These are phyloP conservation scores for Collybia sp. DNA, from an alignment of 768 basidiomycete species.

Conservation along the genomic window DNA sequence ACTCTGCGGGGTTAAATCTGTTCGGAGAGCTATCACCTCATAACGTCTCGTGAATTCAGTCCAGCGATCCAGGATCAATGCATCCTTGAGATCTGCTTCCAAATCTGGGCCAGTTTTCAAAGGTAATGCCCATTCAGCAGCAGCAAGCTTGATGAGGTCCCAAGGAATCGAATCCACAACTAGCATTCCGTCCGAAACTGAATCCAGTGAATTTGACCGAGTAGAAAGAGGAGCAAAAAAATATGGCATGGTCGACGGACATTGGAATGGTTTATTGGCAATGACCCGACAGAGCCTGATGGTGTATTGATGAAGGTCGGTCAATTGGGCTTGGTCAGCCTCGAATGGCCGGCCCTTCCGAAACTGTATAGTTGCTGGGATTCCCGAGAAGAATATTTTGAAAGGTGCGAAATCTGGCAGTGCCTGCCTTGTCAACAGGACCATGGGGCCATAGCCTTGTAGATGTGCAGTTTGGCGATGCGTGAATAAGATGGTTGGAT, in stretches of 20 bases:
- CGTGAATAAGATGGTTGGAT: constrained; percentile 50
- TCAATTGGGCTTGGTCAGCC: constrained; percentile 39
- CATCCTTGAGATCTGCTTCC: constrained; percentile 49
- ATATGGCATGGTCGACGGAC: constrained; percentile 53
- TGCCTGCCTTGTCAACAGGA: constrained; percentile 63
- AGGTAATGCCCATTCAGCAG: constrained; percentile 44
- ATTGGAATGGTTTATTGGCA: constrained; percentile 65
- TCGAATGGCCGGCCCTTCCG: constrained; percentile 44
- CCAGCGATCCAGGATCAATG: constrained; percentile 70
- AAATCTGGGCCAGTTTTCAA: constrained; percentile 37
- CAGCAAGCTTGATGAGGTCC: constrained; percentile 52
- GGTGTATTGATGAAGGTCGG: constrained; percentile 56
- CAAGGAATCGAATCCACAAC: constrained; percentile 54
- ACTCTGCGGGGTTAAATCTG: constrained; percentile 70
- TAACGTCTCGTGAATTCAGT: constrained; percentile 77
- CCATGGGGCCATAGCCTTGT: constrained; percentile 49
- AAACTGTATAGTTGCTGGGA: constrained; percentile 36
- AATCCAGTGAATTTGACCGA: constrained; percentile 21
- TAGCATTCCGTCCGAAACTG: too few relatives aligned
- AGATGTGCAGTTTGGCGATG: constrained; percentile 22
- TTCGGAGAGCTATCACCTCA: constrained; percentile 47
- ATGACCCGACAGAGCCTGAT: constrained; percentile 56
- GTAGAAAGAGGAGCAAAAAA: constrained; percentile 59
- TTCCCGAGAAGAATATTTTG: constrained; percentile 54
- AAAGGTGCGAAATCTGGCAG: constrained; percentile 55